These are phyloP conservation scores for Dictyostelium brefeldianum DNA, from an alignment of 78 protist genomes.

Conservation along the genomic window DNA sequence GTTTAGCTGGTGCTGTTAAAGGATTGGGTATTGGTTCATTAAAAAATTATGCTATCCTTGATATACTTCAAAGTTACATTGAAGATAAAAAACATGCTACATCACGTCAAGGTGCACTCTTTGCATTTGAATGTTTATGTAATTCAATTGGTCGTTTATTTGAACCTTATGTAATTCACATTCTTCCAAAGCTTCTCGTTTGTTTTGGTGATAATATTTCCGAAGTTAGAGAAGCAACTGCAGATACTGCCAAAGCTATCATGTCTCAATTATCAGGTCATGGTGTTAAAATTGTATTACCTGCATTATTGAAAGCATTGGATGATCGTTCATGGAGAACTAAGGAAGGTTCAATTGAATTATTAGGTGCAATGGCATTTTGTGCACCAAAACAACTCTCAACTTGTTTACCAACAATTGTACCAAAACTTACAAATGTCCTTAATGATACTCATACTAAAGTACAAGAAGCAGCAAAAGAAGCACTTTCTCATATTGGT, in stretches of 20 bases:
- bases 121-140: conserved; percentile 86
- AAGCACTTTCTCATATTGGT: conserved; percentile 95
- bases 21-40: conserved; percentile 92
- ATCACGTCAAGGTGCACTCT: conserved; percentile 92
- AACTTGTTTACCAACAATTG: conserved; percentile 92
- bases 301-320: conserved; percentile 88
- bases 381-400: conserved; percentile 96
- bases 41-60: conserved; percentile 79
- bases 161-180: conserved; percentile 95
- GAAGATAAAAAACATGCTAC: conserved; percentile 77
- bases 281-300: conserved; percentile 95
- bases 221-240: conserved; percentile 88
- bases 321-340: conserved; percentile 94
- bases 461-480: conserved; percentile 92
- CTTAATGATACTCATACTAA: conserved; percentile 92
- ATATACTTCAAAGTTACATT: conserved; percentile 50
- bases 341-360: conserved; percentile 86
- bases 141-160: conserved; percentile 90
- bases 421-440: conserved; percentile 90
- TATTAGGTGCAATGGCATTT: conserved; percentile 96
- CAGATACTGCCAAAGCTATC: conserved; percentile 86
- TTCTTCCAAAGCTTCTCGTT: conserved; percentile 90
- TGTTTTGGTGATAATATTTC: conserved; percentile 88
- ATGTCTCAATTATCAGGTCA: conserved; percentile 90
- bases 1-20: conserved; percentile 94